Evolutionary conservation across 768 basidiomycete genomes (phyloP), one percentile per base, ranked within the genome.

Genomic region (Cyclocybe cylindracea): DNA sequence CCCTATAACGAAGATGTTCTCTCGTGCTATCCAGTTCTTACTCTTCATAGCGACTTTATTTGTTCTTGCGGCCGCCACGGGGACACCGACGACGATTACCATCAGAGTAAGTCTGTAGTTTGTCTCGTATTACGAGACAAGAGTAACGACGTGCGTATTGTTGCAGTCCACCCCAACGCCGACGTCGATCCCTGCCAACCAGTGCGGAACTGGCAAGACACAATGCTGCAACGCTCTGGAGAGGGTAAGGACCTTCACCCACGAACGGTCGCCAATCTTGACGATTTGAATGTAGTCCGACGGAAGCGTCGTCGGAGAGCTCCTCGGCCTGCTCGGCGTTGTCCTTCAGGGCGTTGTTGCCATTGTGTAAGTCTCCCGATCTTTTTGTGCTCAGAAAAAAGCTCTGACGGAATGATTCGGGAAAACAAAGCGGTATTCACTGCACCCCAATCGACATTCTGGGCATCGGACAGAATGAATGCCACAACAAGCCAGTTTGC

Each of bases 401-500:
- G 16, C 4, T 38, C 16, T 38, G 16, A 38, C 37, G 7, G 3
- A 5, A 24, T 24, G 24, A 24, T 24, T 24, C 5, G 24, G 24
- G 24, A 3, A 24, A 16, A 24, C 13, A 33, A 24, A 62, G 58
- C 19, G 56, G 54, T 16, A 56, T 51, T 39, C 48, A 42, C 11
- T 61, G 64, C 51, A 57, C 59, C 14, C 63, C 64, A 6, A 61
- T 64, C 41, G 38, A 48, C 33, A 51, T 59, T 31, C 36, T 57
- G 14, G 57, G 53, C 33, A 40, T 56, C 34, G 64, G 64, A 10
- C 51, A 58, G 32, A 60, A 56, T 39, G 43, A 46, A 2, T 64
- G 66, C 59, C 52, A 53, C 36, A 49, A 47, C 10, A 55, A 60
- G 46, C 59, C 66, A n/a, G 62, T 67, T 46, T 65, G 66, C 55